Evolutionary conservation across 2,329 filamentous ascomycete genomes (phyloP), one percentile per base, ranked within the genome.

Genomic region (Pyrenochaeta sp.): DNA sequence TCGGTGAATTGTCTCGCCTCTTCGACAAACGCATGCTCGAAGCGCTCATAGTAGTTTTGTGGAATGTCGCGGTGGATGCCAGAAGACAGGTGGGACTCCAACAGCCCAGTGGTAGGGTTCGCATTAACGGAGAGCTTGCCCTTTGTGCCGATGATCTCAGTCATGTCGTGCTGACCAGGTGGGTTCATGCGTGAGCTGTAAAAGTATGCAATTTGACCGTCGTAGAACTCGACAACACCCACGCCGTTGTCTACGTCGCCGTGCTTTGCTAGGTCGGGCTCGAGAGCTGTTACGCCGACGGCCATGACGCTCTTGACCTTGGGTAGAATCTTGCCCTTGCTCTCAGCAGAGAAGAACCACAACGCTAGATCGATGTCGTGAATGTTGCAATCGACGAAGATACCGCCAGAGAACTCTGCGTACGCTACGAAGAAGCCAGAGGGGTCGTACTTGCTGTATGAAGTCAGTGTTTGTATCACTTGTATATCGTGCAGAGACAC

Each of bases 311-410:
- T 81, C 73, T 87, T 87, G 58, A 86, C 79, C 12, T 78, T 71
- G 35, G 76, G 78, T 3, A 72, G 57, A 12, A 39, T 32, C 39
- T 56, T 60, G 51, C 52, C 54, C 29, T 49, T 42, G 9, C 42
- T 53, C n/a, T 61, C 60, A 43, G 65, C 60, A 35, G 54, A 60
- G 65, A 87, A 86, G 77, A 84, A 88, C 85, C 85, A 88, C 1
- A 88, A 76, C 0, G 85, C 79, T 2, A 89, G 80, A 57, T 88
- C 86, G 61, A 90, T 90, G 63, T 90, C 88, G 77, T 90, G 88
- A 66, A 90, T 85, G 45, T 84, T 85, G 76, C 85, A 88, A 77
- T 90, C 88, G 51, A 90, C 87, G 63, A 90, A 90, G 68, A 90
- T 88, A 18, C 87, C 87, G 30, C 88, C 87, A 1, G 79, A 83